Evolutionary conservation across 129 eudicot genomes (phyloP).

Genomic region (Scalesia atractyloides): DNA sequence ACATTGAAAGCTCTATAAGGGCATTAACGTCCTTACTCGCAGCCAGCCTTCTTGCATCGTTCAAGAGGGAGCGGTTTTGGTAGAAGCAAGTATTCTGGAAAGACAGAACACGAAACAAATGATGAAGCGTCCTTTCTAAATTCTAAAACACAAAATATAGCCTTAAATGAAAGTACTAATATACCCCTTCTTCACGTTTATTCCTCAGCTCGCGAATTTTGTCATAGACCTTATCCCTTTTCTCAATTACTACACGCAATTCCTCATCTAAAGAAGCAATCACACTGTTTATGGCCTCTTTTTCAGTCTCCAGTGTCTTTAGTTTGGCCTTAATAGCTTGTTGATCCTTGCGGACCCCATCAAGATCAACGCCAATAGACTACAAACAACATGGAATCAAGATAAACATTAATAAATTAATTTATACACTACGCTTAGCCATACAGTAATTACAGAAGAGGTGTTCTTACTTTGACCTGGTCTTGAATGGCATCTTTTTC

Average conservation of each 20-base stretch:
- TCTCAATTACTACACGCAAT: slow-evolving; percentile 24
- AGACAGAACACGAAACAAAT: neutral
- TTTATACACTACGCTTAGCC: neutral
- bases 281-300: slow-evolving; percentile 41
- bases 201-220: slow-evolving; percentile 50
- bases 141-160: slow-evolving; percentile 1
- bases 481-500: slow-evolving; percentile 64
- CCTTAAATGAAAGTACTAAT: neutral
- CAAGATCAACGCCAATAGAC: slow-evolving; percentile 68
- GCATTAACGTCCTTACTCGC: slow-evolving; percentile 55
- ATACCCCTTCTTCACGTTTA: slow-evolving; percentile 65
- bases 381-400: slow-evolving; percentile 32
- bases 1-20: slow-evolving; percentile 45
- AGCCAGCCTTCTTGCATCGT: slow-evolving; percentile 56
- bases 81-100: slow-evolving; percentile 67
- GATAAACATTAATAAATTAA: slow-evolving; percentile 5
- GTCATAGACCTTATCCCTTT: slow-evolving; percentile 42
- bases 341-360: slow-evolving; percentile 73
- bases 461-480: slow-evolving; percentile 72
- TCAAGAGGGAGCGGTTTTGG: slow-evolving; percentile 54
- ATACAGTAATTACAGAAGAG: neutral
- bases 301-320: slow-evolving; percentile 48
- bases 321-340: slow-evolving; percentile 47
- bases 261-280: slow-evolving; percentile 50
- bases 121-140: neutral